These are phyloP conservation scores for Coemansia sp. DNA, from an alignment of 371 early-diverging fungal species.

Conservation along the genomic window DNA sequence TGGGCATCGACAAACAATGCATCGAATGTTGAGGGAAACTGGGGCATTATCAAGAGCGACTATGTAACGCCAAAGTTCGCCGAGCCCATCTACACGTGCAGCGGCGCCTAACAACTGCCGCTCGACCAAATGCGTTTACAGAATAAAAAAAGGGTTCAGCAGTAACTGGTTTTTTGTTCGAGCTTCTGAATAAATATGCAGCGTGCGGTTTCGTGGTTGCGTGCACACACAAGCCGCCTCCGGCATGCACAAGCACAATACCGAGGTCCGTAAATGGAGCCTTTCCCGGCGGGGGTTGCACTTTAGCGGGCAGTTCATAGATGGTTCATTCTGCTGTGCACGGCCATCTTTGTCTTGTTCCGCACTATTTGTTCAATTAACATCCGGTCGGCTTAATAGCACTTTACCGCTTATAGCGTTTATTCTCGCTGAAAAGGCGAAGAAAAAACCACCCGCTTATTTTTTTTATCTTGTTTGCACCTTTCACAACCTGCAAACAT, in stretches of 20 bases:
- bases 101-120: not conserved
- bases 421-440: not conserved
- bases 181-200: too few species aligned
- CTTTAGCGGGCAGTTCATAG: not conserved
- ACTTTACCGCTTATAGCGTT: not conserved
- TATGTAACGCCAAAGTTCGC: constrained; percentile 35
- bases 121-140: too few species aligned
- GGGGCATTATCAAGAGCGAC: constrained; percentile 51
- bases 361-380: constrained; percentile 2
- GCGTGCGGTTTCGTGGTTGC: too few species aligned
- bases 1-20: constrained; percentile 56
- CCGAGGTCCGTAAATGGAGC: too few species aligned
- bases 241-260: too few species aligned
- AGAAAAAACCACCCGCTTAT: not conserved
- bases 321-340: not conserved
- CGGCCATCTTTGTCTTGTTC: not conserved
- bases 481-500: not conserved
- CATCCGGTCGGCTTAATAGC: not conserved
- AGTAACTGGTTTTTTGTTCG: too few species aligned
- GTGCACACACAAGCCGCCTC: too few species aligned
- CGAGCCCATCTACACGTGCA: constrained; percentile 25
- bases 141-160: too few species aligned
- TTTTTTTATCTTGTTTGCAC: not conserved
- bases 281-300: not conserved
- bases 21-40: constrained; percentile 56